Conservation (phyloP, 2,329 filamentous ascomycete species). For the Rhynchosporium graminicola region DNA sequence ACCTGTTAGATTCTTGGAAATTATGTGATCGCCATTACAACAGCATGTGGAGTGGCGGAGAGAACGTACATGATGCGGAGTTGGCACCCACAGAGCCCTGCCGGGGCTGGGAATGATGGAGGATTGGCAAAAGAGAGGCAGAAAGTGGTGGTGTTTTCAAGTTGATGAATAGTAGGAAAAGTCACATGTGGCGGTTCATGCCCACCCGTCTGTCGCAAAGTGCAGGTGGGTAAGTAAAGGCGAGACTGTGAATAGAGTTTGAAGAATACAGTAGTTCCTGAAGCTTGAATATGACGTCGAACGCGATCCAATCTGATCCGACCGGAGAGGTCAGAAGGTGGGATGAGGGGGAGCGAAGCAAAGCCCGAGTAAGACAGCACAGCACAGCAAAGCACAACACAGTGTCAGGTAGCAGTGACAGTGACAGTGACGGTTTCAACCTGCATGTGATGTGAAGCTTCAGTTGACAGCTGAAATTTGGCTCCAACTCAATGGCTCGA, state of each 20-base stretch:
- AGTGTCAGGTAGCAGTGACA: background rate
- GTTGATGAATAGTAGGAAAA: constrained; percentile 16
- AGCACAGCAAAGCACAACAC: too few species aligned
- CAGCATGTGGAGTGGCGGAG: constrained; percentile 13
- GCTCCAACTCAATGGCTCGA: background rate
- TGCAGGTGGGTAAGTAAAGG: background rate
- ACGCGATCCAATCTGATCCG: background rate
- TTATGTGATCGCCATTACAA: constrained; percentile 8
- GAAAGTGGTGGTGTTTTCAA: constrained; percentile 25
- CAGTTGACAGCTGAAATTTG: background rate
- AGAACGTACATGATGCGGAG: constrained; percentile 40
- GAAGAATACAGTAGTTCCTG: background rate
- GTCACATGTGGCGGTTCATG: constrained; percentile 34
- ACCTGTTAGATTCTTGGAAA: constrained; percentile 21
- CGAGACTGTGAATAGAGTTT: constrained; percentile 2
- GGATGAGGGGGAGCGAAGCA: constrained; percentile 5
- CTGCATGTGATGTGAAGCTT: background rate
- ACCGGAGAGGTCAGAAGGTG: constrained; percentile 6
- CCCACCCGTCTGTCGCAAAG: constrained; percentile 3
- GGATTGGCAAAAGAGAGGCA: constrained; percentile 18
- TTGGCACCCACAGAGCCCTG: constrained; percentile 34
- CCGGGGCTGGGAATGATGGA: constrained; percentile 29
- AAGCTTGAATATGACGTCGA: constrained; percentile 23
- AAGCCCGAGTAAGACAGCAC: background rate
- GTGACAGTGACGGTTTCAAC: background rate